Conservation (phyloP, 2,329 filamentous ascomycete species). For the Colletotrichum horii region DNA sequence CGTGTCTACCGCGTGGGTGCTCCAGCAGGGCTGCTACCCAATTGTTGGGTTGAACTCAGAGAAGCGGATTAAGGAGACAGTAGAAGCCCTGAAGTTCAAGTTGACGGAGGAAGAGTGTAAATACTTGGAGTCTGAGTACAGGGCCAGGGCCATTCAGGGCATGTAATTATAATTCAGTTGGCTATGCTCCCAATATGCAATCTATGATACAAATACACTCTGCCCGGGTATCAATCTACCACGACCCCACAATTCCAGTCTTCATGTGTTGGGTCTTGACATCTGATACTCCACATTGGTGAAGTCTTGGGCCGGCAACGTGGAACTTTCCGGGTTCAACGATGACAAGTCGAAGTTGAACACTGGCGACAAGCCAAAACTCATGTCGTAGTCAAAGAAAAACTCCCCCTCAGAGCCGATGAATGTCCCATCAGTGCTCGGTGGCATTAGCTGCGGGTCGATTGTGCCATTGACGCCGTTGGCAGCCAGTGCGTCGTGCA, state of each 20-base stretch:
- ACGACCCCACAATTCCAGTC: rapidly evolving
- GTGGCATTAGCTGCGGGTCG: not conserved
- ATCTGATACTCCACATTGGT: not conserved
- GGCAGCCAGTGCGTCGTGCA: not conserved
- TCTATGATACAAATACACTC: not conserved
- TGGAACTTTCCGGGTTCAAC: not conserved
- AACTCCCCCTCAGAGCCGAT: slow-evolving; percentile 17
- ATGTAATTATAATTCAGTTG: slow-evolving; percentile 11
- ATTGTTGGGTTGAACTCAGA: slow-evolving; percentile 66
- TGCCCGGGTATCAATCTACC: not conserved
- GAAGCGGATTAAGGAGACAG: slow-evolving; percentile 65
- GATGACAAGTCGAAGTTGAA: slow-evolving; percentile 31
- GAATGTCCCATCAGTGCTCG: not conserved
- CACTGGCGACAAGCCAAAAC: slow-evolving; percentile 31
- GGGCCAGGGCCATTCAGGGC: slow-evolving; percentile 46
- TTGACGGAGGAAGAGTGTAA: slow-evolving; percentile 23
- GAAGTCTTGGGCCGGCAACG: not conserved
- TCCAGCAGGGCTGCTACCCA: slow-evolving; percentile 57
- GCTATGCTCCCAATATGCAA: not conserved
- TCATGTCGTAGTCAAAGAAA: slow-evolving; percentile 30
- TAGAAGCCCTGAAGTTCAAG: slow-evolving; percentile 29
- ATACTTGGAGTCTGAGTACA: slow-evolving; percentile 60
- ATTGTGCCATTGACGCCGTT: not conserved
- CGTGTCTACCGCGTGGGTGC: slow-evolving; percentile 68
- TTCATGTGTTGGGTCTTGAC: not conserved